A percentile compares a stretch with the other conserved stretches of the same genome.
phyloP scores from a whole-genome alignment of 2,329 filamentous ascomycete genomes.

The Fusarium sp. region DNA sequence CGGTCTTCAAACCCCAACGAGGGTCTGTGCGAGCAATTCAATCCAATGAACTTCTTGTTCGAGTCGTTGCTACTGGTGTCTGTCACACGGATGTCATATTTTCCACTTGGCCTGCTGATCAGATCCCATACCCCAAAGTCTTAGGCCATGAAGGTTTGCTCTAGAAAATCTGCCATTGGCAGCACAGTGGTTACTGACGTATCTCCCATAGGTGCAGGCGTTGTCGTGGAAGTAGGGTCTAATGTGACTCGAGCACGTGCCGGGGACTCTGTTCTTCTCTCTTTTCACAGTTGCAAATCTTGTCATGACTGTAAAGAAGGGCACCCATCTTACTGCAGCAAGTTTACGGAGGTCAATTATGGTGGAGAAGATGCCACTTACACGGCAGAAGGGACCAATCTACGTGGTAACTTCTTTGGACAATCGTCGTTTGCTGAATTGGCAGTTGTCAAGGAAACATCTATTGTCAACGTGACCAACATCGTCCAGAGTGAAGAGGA shows the following conservation, averaged over 20 bases:
- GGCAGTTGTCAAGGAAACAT: background rate
- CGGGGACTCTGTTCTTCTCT: background rate
- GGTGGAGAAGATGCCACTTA: background rate
- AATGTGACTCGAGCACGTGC: background rate
- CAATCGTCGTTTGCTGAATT: constrained; percentile 1
- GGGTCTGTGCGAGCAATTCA: background rate
- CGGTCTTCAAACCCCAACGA: background rate
- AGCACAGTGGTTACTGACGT: background rate
- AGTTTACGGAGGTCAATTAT: background rate
- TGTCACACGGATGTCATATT: constrained; percentile 1
- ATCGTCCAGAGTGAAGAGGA: background rate
- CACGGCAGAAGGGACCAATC: background rate
- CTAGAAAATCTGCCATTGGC: accelerated
- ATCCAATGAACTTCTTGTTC: background rate
- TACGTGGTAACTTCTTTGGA: background rate
- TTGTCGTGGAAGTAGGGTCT: background rate
- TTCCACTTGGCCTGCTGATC: background rate
- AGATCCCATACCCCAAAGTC: background rate
- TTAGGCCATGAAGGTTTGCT: background rate
- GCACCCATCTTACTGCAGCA: background rate
- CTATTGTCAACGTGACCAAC: background rate
- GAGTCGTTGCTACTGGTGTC: background rate
- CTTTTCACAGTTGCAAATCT: background rate
- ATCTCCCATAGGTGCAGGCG: background rate
- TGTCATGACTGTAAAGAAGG: background rate